Evolutionary conservation across 2,329 filamentous ascomycete species (phyloP).

Genomic region (Metarhizium robertsii): DNA sequence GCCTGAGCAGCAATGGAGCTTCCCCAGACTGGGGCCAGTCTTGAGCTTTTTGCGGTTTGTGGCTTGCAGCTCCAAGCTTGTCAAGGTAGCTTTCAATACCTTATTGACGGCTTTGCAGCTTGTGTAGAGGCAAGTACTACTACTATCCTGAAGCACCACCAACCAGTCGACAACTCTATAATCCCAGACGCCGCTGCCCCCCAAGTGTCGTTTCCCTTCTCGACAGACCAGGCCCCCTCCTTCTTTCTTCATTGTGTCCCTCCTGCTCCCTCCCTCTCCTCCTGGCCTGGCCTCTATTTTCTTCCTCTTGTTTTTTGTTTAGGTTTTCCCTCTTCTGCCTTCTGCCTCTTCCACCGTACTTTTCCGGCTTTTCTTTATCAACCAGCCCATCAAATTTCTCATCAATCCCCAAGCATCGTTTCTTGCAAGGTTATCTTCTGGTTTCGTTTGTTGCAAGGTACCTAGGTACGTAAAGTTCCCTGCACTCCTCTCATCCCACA

Average conservation of each 20-base stretch:
- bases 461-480: neutral
- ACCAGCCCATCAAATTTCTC: slow-evolving; percentile 1
- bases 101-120: too few relatives aligned
- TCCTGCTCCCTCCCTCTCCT: neutral
- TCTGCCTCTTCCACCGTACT: slow-evolving; percentile 3
- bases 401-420: slow-evolving; percentile 6
- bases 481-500: neutral
- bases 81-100: too few relatives aligned
- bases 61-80: too few relatives aligned
- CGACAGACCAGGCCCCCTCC: slow-evolving; percentile 1
- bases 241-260: slow-evolving; percentile 1
- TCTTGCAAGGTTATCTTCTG: slow-evolving; percentile 6
- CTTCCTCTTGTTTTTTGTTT: slow-evolving; percentile 1
- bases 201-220: neutral
- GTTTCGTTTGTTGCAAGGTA: slow-evolving; percentile 4
- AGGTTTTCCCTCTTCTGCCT: slow-evolving; percentile 1
- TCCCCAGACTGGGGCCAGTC: too few relatives aligned
- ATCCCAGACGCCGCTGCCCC: too few relatives aligned
- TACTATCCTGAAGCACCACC: too few relatives aligned
- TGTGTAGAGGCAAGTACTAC: too few relatives aligned
- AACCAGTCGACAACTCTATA: too few relatives aligned
- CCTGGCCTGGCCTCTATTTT: neutral
- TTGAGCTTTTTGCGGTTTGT: too few relatives aligned
- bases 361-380: neutral
- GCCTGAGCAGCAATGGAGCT: too few relatives aligned